phyloP scores from a whole-genome alignment of 176 grass and related monocot genomes.

The Oryza meyeriana region DNA sequence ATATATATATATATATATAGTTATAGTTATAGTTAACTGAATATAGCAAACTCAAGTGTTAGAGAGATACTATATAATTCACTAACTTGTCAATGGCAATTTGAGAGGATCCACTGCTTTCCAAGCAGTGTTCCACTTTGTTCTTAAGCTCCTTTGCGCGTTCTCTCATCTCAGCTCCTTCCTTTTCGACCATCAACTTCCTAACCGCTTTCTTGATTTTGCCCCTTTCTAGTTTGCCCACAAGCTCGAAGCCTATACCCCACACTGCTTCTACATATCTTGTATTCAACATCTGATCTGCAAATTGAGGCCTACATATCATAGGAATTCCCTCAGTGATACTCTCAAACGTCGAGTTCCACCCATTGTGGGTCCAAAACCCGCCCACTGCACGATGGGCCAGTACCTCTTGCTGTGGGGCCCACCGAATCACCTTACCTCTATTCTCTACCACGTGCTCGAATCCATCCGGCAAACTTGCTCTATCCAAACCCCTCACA shows the following conservation, averaged over 20 bases:
- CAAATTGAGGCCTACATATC: constrained; percentile 18
- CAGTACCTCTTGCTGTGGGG: constrained; percentile 39
- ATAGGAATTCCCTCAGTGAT: constrained; percentile 27
- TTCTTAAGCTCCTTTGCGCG: constrained; percentile 19
- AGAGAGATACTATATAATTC: neutral
- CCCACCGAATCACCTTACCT: constrained; percentile 40
- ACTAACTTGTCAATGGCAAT: neutral
- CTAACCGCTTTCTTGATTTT: neutral
- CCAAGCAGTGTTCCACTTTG: neutral
- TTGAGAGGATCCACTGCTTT: neutral
- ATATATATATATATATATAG: no score
- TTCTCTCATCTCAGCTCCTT: neutral
- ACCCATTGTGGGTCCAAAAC: constrained; percentile 36
- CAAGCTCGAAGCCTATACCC: constrained; percentile 32
- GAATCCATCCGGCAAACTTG: neutral
- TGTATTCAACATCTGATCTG: constrained; percentile 38
- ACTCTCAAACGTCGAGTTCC: constrained; percentile 45
- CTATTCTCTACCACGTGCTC: neutral
- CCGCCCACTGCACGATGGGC: constrained; percentile 23
- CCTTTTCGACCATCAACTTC: constrained; percentile 25
- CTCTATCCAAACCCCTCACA: neutral
- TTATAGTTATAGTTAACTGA: no score
- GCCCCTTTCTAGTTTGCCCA: constrained; percentile 7
- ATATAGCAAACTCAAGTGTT: neutral
- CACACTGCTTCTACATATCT: constrained; percentile 20